Evolutionary conservation across 768 basidiomycete species (phyloP), one percentile per base, ranked within the genome.

Genomic region (Mycena vitilis): DNA sequence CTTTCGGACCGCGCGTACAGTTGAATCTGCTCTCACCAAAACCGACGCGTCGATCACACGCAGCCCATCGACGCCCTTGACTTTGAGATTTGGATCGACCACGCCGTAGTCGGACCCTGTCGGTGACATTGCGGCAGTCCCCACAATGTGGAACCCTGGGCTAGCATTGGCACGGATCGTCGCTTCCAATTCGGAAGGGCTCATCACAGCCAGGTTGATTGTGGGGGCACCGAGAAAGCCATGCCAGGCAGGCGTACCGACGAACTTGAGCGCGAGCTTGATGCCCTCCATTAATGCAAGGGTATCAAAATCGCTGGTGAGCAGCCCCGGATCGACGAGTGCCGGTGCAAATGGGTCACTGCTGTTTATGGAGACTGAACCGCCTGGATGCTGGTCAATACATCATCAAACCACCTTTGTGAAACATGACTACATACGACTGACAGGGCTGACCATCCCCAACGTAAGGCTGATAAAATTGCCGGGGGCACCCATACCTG

Each of bases 361-460:
- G 30, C 59, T 60, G 59, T 34, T 47, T 34, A 60, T 25, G 59
- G 47, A 22, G 15, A 60, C 59, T 47, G 60, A 61, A 9, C 60
- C 60, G 60, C 60, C 60, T 61, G 36, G 38, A 61, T 6, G 60
- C 51, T 20, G 20, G 48, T 51, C 48, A 52, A 61, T 11, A 18
- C n/a, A 18, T 49, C 30, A 38, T 22, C 37, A 49, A 47, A 30
- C n/a, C 22, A 40, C 36, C 30, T 40, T 51, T 23, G 5, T 22
- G 30, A 51, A 61, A 38, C 11, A 13, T 15, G 60, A 15, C 30
- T 30, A 61, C 60, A 49, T 38, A 61, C 60, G 60, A 38, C 60
- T 61, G 36, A 61, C 60, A 15, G 60, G 60, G 60, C 60, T 61
- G 37, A 61, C 13, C 60, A 61, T 61, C 15, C 34, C 60, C 60